Conservation (phyloP, 2,329 filamentous ascomycete genomes). For the Fusarium avenaceum region DNA sequence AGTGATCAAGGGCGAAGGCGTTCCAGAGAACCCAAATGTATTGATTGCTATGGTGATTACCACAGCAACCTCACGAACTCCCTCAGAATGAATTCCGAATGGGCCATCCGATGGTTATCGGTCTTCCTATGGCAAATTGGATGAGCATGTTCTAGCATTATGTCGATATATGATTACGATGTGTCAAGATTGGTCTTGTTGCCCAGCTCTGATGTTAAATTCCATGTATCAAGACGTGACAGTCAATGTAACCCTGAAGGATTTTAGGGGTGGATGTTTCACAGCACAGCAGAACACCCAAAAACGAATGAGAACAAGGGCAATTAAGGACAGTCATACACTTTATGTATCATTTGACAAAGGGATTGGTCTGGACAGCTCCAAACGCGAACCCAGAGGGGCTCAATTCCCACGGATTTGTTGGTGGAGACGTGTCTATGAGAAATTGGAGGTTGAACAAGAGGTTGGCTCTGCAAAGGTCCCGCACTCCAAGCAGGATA, state of each 20-base stretch:
- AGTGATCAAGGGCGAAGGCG: not conserved
- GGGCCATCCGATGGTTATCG: not conserved
- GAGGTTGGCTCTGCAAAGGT: conserved; percentile 27
- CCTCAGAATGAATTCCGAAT: not conserved
- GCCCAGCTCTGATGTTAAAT: not conserved
- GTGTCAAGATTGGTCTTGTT: not conserved
- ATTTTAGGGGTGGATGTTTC: conserved; percentile 3
- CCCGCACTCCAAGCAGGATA: conserved; percentile 3
- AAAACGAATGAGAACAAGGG: conserved; percentile 20
- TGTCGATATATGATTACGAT: not conserved
- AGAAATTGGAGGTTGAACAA: conserved; percentile 28
- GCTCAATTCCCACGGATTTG: conserved; percentile 9
- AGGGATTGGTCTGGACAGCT: conserved; percentile 34
- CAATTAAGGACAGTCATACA: conserved; percentile 14
- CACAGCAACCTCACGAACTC: not conserved
- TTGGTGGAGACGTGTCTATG: conserved; percentile 41
- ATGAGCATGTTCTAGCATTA: not conserved
- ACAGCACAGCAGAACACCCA: not conserved
- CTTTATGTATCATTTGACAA: conserved; percentile 7
- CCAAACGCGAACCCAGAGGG: conserved; percentile 31
- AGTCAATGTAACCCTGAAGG: conserved; percentile 4
- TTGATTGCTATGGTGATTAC: not conserved
- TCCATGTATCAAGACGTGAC: conserved; percentile 3
- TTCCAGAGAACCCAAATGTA: not conserved
- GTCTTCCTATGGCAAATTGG: fast-evolving